Base-by-base conservation (phyloP, 768 basidiomycete species). In the Lactifluus subvellereus region DNA sequence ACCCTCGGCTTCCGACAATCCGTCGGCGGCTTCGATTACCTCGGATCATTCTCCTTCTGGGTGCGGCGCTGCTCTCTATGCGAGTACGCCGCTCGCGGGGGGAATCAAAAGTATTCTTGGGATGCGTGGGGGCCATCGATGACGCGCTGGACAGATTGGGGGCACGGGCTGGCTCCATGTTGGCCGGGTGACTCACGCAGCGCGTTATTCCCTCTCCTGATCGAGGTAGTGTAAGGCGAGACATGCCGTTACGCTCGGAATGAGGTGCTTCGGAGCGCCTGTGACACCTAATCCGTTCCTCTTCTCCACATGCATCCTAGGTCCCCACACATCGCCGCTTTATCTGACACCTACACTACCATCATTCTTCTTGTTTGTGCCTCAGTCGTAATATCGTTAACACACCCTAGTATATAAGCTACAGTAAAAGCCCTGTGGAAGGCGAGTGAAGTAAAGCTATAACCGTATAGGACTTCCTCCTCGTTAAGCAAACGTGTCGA, bases 41-140 rank as follows among this genome's bases (percentile, higher is more conserved):
- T 55, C 62, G 54, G 62, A 49, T 64, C 62, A 18, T 58, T 64
- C 45, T 64, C 62, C 52, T 64, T 59, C 53, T 64, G 62, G 62
- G 54, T 64, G 2, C 53, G 58, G 8, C 62, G 62, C 20, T 32
- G 53, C 37, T 59, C 62, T 2, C 40, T 64, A 13, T 50, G 32
- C 10, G 58, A 64, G 8, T 60, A 50, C 9, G 58, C 62, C 48
- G 20, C 32, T 10, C 40, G 57, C 32, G 62, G 38, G 32, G 57
- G 58, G 8, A 45, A 55, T 22, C 32, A 49, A 13, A 43, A 16
- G 1, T 43, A 64, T 33, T 38, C 62, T 0, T 64, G 58, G 62
- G 62, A 64, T 11, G 32, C 48, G 10, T 64, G 58, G 62, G 62
- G 62, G 3, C 62, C 62, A 6, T 51, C 62, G 8, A 54, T 51